phyloP scores from a whole-genome alignment of 306 rosid species.

The Aeschynomene evenia region DNA sequence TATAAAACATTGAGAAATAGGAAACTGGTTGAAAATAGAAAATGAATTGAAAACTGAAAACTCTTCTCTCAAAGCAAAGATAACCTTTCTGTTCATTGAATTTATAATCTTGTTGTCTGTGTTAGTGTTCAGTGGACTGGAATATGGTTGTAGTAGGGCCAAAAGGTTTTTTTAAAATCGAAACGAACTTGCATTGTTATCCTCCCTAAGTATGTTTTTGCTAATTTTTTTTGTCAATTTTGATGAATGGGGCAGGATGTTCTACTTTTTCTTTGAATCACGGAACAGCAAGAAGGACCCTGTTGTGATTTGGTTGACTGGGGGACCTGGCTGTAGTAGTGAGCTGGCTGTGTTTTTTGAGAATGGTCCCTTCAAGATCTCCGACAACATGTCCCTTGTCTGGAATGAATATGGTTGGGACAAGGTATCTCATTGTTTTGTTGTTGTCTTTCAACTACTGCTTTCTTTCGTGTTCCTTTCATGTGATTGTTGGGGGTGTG shows the following conservation, averaged over 20 bases:
- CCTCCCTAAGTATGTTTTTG: slow-evolving; percentile 3
- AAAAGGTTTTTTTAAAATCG: too few relatives aligned
- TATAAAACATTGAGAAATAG: too few relatives aligned
- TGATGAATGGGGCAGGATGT: slow-evolving; percentile 61
- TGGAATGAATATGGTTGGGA: slow-evolving; percentile 98
- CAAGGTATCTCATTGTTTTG: slow-evolving; percentile 49
- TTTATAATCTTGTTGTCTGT: neutral
- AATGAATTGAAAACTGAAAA: too few relatives aligned
- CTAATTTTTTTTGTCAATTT: slow-evolving; percentile 2
- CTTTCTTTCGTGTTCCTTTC: neutral
- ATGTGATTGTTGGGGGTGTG: neutral
- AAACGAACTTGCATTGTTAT: neutral
- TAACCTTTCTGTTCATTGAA: neutral
- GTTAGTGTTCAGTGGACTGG: neutral
- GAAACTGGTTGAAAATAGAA: too few relatives aligned
- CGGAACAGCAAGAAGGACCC: slow-evolving; percentile 79
- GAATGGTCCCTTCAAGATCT: slow-evolving; percentile 85
- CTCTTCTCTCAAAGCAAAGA: neutral
- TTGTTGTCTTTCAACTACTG: slow-evolving; percentile 2
- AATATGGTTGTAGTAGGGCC: slow-evolving; percentile 2
- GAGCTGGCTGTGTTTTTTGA: slow-evolving; percentile 96
- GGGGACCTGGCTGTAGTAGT: slow-evolving; percentile 99
- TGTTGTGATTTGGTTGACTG: slow-evolving; percentile 95
- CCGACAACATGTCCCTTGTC: slow-evolving; percentile 80
- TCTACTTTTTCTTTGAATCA: slow-evolving; percentile 90